Base-by-base conservation (phyloP, 306 rosid species). In the Cicer pinnatifidum region DNA sequence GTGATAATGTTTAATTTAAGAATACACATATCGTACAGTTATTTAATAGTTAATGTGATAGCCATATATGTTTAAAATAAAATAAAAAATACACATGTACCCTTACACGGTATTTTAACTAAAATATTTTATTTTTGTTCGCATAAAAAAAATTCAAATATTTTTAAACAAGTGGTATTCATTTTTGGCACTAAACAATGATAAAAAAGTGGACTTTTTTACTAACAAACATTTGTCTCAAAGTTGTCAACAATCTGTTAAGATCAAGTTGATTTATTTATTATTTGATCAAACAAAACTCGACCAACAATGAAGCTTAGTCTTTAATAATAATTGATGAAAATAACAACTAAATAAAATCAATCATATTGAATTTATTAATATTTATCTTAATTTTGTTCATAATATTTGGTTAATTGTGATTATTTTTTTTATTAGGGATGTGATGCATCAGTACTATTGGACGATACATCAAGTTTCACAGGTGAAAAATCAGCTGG, bases 371-470 rank as follows among this genome's bases (percentile, higher is more conserved):
- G 4, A 16, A 61, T 37, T 17, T 7, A 13, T 35, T 67, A 75
- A 2, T 0, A 57, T 23, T 15, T 23, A 7, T 1, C 2, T 15
- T 69, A 6, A 15, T 23, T 59, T 11, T 35, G 9, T 39, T n/a
- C 1, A 3, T 17, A 3, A 65, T 37, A 9, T 23, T 28, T 28
- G 33, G 4, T 28, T 43, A 6, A 0, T 17, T 58, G 8, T 52
- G 13, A 45, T 48, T 52, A n/a, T 72, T 37, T 53, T 28, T 64
- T 37, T 53, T 28, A 28, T 28, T 28, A 91, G 94, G 97, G 97
- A 53, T 91, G 94, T 57, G 97, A 91, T 80, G 97, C 68, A 17
- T 91, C 90, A 2, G 79, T 91, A 3, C 50, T 91, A 2, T 73
- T 91, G 64, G 90, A 91, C 9, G 90, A 87, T 67, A 88, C 91